Evolutionary conservation across 2,329 filamentous ascomycete species (phyloP).

Genomic region (Ceratocystis colombiana): DNA sequence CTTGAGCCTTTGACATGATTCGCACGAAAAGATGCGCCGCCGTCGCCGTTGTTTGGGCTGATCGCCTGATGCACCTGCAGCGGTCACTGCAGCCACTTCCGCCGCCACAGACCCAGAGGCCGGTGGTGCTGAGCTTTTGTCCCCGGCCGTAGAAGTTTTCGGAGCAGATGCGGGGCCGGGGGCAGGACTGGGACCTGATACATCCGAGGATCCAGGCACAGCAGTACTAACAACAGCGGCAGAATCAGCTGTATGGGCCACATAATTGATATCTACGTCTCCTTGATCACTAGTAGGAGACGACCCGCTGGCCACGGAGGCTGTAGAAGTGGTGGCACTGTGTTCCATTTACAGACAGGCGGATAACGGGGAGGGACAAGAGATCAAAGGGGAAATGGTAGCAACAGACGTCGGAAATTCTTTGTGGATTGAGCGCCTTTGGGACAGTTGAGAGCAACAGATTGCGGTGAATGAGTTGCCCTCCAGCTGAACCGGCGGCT

Average conservation of each 20-base stretch:
- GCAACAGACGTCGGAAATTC: background rate
- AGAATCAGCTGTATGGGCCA: background rate
- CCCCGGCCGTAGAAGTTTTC: background rate
- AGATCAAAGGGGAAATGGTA: background rate
- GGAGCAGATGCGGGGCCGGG: background rate
- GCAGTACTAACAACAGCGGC: background rate
- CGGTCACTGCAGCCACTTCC: constrained; percentile 19
- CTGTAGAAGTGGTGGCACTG: constrained; percentile 17
- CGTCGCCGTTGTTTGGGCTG: constrained; percentile 22
- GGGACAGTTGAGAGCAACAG: background rate
- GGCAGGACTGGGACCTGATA: background rate
- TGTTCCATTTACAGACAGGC: constrained; percentile 9
- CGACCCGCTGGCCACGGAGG: constrained; percentile 16
- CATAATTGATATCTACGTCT: background rate
- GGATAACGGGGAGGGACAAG: background rate
- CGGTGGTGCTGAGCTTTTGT: background rate
- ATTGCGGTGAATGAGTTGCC: background rate
- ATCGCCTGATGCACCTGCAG: constrained; percentile 7
- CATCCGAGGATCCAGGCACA: background rate
- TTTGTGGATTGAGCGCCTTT: no score
- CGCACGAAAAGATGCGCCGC: constrained; percentile 23
- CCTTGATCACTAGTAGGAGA: constrained; percentile 13
- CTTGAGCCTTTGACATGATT: constrained; percentile 24
- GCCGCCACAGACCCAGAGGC: constrained; percentile 21
- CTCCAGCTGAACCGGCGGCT: background rate